phyloP scores from a whole-genome alignment of 345 rosid species.

The Citrus sp. region DNA sequence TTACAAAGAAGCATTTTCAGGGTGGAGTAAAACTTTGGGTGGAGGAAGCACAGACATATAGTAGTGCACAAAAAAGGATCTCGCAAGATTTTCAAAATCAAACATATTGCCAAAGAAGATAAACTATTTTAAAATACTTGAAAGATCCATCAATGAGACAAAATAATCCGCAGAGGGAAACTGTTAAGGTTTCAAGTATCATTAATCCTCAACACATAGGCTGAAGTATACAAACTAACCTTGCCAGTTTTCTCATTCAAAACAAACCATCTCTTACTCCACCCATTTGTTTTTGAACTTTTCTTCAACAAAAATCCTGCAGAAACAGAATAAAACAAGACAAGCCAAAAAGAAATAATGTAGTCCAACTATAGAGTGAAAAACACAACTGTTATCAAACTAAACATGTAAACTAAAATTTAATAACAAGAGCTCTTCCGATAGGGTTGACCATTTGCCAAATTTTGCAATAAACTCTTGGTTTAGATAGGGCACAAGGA shows the following conservation, averaged over 20 bases:
- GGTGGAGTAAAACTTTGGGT: background rate
- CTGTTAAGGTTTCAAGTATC: background rate
- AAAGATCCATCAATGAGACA: background rate
- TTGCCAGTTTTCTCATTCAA: slow-evolving; percentile 96
- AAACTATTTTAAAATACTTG: background rate
- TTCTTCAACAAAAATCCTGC: slow-evolving; percentile 90
- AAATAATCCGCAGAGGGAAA: background rate
- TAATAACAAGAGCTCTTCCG: background rate
- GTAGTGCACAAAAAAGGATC: background rate
- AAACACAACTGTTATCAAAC: background rate
- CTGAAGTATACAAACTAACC: slow-evolving; percentile 39
- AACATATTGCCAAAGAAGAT: background rate
- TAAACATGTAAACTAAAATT: background rate
- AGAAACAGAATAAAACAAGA: slow-evolving; percentile 16
- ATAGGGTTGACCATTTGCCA: background rate
- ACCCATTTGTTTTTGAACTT: slow-evolving; percentile 87
- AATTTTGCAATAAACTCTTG: background rate
- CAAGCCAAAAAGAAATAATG: background rate
- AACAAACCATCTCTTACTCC: slow-evolving; percentile 97
- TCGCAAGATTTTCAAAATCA: background rate
- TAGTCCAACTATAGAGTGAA: background rate
- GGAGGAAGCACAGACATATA: background rate
- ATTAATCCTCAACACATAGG: background rate
- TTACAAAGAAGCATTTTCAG: background rate
- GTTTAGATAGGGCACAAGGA: background rate